A percentile compares a stretch with the other conserved stretches of the same genome.
Evolutionary conservation across 164 flowering plant genomes (phyloP).

Genomic region (grape (Vitis vinifera)): DNA sequence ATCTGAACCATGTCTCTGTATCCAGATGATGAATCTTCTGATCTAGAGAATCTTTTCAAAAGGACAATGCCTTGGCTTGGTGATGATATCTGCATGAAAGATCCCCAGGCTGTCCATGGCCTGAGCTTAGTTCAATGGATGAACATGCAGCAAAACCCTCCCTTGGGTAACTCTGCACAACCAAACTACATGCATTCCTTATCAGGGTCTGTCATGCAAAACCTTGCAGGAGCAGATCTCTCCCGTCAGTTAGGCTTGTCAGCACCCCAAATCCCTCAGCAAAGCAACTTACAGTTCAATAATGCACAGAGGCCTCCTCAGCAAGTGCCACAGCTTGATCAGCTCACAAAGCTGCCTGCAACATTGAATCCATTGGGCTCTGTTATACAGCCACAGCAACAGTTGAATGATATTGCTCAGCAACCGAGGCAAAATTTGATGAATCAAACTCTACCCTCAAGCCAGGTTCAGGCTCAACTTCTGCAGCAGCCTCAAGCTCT

Average conservation of each 20-base stretch:
- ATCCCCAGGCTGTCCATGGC: slow-evolving; percentile 70
- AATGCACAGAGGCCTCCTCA: slow-evolving; percentile 57
- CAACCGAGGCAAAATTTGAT: slow-evolving; percentile 57
- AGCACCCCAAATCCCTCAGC: slow-evolving; percentile 56
- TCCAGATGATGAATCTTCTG: slow-evolving; percentile 79
- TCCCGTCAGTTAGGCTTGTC: slow-evolving; percentile 72
- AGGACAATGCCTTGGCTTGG: slow-evolving; percentile 94
- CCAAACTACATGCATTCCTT: slow-evolving; percentile 59
- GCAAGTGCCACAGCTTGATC: slow-evolving; percentile 64
- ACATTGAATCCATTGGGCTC: slow-evolving; percentile 46
- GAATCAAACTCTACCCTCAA: slow-evolving; percentile 44
- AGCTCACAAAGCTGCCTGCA: slow-evolving; percentile 53
- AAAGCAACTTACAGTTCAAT: slow-evolving; percentile 56
- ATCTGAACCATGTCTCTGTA: slow-evolving; percentile 5
- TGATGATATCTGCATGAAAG: slow-evolving; percentile 70
- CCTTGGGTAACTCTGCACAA: slow-evolving; percentile 56
- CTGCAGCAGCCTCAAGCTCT: slow-evolving; percentile 51
- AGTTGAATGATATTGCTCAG: slow-evolving; percentile 50
- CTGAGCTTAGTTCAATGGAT: slow-evolving; percentile 91
- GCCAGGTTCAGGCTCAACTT: slow-evolving; percentile 58
- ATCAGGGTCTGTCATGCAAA: slow-evolving; percentile 51
- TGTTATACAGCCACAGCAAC: slow-evolving; percentile 58
- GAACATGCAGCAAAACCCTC: slow-evolving; percentile 87
- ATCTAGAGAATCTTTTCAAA: slow-evolving; percentile 68
- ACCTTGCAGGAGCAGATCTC: slow-evolving; percentile 55